phyloP scores from a whole-genome alignment of 2,329 filamentous ascomycete species.

The Alternaria ethzedia region DNA sequence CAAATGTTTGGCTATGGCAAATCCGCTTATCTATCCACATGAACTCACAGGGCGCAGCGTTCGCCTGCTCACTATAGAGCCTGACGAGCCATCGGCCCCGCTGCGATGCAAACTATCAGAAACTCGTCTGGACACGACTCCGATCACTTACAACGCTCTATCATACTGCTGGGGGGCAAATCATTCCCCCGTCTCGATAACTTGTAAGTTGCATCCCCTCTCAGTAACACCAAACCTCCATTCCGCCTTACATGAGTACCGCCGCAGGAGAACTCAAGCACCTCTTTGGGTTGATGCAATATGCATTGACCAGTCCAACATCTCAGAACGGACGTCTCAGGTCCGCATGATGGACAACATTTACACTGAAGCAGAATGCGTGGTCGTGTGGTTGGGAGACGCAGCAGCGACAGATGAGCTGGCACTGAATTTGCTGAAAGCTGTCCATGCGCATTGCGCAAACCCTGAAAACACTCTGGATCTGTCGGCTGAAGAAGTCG shows the following conservation, averaged over 20 bases:
- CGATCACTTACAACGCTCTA: not conserved
- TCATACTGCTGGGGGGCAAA: not conserved
- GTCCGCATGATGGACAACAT: not conserved
- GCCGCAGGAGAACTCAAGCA: not conserved
- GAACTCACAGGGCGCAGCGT: not conserved
- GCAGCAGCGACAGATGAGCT: not conserved
- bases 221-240: not conserved
- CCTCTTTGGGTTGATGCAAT: not conserved
- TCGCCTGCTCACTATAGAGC: not conserved
- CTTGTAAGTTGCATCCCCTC: not conserved
- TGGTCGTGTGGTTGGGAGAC: not conserved
- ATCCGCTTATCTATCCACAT: not conserved
- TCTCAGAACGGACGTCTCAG: not conserved
- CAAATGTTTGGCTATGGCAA: not conserved
- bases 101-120: not conserved
- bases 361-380: not conserved
- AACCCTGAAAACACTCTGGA: too few species aligned
- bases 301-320: not conserved
- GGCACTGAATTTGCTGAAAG: not conserved
- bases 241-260: not conserved
- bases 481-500: too few species aligned
- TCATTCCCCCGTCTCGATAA: not conserved
- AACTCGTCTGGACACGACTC: not conserved
- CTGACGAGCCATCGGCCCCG: not conserved
- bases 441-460: not conserved